A percentile compares a stretch with the other conserved stretches of the same genome.
Conservation (phyloP, 2,329 filamentous ascomycete species). For the Calonectria multiphialidica region DNA sequence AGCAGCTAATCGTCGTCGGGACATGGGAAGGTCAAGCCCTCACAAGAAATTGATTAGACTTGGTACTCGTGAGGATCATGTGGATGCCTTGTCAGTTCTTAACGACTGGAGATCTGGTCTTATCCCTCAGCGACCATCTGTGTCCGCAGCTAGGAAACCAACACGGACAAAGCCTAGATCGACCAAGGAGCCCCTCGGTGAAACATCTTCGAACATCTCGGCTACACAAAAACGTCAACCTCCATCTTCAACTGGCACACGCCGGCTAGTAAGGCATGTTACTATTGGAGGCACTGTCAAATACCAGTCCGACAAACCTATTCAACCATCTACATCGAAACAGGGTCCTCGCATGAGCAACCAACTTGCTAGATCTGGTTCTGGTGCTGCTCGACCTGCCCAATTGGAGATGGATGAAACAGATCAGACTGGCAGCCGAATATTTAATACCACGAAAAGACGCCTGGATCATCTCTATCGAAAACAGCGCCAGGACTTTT, state of each 20-base stretch:
- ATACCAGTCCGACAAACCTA: constrained; percentile 32
- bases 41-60: constrained; percentile 68
- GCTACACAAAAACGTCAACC: constrained; percentile 10
- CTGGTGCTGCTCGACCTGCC: constrained; percentile 57
- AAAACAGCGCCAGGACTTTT: constrained; percentile 47
- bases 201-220: constrained; percentile 40
- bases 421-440: constrained; percentile 48
- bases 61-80: constrained; percentile 70
- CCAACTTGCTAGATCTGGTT: constrained; percentile 25
- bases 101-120: constrained; percentile 67
- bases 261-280: constrained; percentile 47
- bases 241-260: constrained; percentile 24
- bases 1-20: constrained; percentile 59
- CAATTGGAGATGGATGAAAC: constrained; percentile 65
- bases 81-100: constrained; percentile 67
- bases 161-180: constrained; percentile 20
- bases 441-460: constrained; percentile 65
- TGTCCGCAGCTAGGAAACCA: constrained; percentile 42
- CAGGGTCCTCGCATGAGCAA: constrained; percentile 12
- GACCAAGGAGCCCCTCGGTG: constrained; percentile 30
- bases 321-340: neutral
- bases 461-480: constrained; percentile 67
- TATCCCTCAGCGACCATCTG: constrained; percentile 57
- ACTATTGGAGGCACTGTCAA: constrained; percentile 42
- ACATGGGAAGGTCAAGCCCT: constrained; percentile 68